Conservation (phyloP, 805 yeast genomes). For the Brettanomyces bruxellensis region DNA sequence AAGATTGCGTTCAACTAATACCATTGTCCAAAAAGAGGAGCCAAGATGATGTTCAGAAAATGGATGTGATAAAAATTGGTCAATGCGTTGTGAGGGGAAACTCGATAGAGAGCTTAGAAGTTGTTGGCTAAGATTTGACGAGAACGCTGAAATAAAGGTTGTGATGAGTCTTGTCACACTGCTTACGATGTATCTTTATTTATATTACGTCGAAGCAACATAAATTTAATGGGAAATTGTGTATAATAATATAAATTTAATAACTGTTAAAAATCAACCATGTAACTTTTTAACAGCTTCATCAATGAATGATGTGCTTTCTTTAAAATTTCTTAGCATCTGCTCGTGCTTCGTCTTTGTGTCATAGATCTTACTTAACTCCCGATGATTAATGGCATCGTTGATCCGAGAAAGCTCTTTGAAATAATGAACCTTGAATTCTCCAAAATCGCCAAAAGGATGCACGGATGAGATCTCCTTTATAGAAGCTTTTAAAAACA, state of each 20-base stretch:
- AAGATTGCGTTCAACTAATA: slow-evolving; percentile 11
- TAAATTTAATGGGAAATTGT: too few relatives aligned
- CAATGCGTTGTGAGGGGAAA: slow-evolving; percentile 42
- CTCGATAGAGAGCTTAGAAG: slow-evolving; percentile 41
- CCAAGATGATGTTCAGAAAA: neutral
- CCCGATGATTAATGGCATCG: slow-evolving; percentile 6
- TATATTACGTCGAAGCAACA: neutral
- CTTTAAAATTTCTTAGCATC: neutral
- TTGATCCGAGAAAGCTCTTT: slow-evolving; percentile 10
- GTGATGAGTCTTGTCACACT: too few relatives aligned
- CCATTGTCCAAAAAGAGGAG: neutral
- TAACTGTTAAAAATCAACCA: neutral
- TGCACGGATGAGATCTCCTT: neutral
- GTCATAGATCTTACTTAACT: slow-evolving; percentile 1
- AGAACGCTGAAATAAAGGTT: too few relatives aligned
- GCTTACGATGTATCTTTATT: neutral
- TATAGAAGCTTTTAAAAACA: slow-evolving; percentile 4
- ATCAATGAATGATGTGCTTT: slow-evolving; percentile 1
- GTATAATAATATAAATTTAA: neutral
- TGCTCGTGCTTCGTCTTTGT: neutral
- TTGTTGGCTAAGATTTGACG: too few relatives aligned
- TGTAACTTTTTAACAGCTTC: neutral
- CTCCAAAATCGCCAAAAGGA: slow-evolving; percentile 5
- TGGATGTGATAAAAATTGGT: slow-evolving; percentile 18
- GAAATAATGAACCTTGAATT: slow-evolving; percentile 14